These are phyloP conservation scores for Coleophoma cylindrospora DNA, from an alignment of 2,329 filamentous ascomycete genomes.

Conservation along the genomic window DNA sequence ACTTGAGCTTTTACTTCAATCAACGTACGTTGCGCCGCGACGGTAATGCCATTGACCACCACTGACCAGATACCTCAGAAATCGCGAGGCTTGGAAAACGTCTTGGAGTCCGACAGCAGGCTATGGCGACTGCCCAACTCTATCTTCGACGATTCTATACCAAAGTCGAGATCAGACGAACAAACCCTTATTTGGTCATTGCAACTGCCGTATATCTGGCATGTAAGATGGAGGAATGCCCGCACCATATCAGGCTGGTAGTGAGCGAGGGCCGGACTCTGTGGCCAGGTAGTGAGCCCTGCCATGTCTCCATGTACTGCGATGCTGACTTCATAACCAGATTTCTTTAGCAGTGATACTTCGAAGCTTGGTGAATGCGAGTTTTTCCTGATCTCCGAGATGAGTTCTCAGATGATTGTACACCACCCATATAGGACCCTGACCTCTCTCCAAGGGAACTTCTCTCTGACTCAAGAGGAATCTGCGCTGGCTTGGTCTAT, in stretches of 20 bases:
- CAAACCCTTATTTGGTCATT: conserved; percentile 88
- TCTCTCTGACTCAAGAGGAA: conserved; percentile 60
- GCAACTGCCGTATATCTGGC: conserved; percentile 93
- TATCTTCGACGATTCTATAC: conserved; percentile 94
- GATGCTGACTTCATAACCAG: conserved; percentile 27
- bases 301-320: neutral
- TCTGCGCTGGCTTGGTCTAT: conserved; percentile 61
- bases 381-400: conserved; percentile 68
- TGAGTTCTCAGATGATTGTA: conserved; percentile 69
- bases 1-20: conserved; percentile 88
- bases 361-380: conserved; percentile 71
- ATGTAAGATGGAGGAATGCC: conserved; percentile 97
- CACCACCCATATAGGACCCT: conserved; percentile 70
- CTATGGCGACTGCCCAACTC: conserved; percentile 87
- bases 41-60: neutral
- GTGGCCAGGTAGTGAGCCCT: conserved; percentile 59
- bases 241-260: conserved; percentile 90
- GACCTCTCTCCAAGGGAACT: conserved; percentile 52
- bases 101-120: conserved; percentile 81
- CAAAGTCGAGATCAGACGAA: conserved; percentile 83
- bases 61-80: conserved; percentile 43
- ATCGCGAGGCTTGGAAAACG: conserved; percentile 79
- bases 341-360: conserved; percentile 58
- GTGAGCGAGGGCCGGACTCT: conserved; percentile 79
- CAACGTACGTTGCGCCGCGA: conserved; percentile 55